Evolutionary conservation across 176 grass and related monocot species (phyloP), one percentile per base, ranked within the genome.

Genomic region (Microstegium vimineum): DNA sequence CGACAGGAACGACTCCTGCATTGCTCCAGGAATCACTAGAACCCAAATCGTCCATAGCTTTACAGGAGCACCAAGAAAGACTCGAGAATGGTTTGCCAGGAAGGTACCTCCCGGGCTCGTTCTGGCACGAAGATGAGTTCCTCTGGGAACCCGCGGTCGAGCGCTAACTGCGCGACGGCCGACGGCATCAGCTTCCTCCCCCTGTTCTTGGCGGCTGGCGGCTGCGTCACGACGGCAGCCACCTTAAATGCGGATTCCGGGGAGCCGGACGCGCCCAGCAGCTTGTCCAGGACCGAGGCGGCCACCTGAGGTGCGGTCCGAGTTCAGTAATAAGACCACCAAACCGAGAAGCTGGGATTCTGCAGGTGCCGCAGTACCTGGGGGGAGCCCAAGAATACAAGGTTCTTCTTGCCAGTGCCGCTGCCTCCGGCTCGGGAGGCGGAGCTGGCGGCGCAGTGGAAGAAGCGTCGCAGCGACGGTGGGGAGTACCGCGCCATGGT

Each of bases 121-220:
- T 93, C 62, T 5, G 90, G 95, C 22, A 87, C 93, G 80, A 98
- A 94, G 84, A 98, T 90, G 54, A 95, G 87, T n/a, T 90, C 78
- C 32, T 83, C 34, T 40, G 90, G 86, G 46, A 98, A 95, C 35
- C 89, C 95, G 15, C 75, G 86, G 33, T 91, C 90, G 8, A 98
- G 73, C 12, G 87, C 92, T 9, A 93, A 83, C 49, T 91, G 87
- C 30, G 90, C 92, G 63, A 98, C 90, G 31, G 84, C 81, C 7
- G 95, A 98, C 4, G 90, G 92, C 79, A 93, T 4, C 72, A 92
- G 62, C 83, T 93, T 98, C 71, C 86, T 98, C 5, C 90, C 90
- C 79, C 92, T 81, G 76, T 89, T 90, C 66, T 90, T 89, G 17
- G 75, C 73, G 43, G 92, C 80, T 46, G 84, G 84, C 22, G 92